Percentiles rank a stretch among this genome's conserved stretches.
Conservation (phyloP, 163 green algal species). For the Scenedesmus sp. region DNA sequence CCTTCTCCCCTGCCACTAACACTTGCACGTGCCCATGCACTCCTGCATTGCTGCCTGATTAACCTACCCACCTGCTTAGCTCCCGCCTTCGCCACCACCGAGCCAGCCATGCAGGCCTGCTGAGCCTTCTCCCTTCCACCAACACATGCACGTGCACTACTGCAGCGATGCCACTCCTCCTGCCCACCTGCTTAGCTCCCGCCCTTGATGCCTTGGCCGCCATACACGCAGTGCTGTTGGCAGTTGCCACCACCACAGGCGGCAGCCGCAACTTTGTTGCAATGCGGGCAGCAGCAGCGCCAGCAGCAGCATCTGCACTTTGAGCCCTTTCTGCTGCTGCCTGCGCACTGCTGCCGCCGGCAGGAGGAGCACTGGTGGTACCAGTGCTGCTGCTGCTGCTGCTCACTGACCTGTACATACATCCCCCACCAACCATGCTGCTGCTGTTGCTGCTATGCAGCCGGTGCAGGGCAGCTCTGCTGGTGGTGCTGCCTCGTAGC, state of each 20-base stretch:
- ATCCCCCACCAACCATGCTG: background rate
- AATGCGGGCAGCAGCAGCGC: background rate
- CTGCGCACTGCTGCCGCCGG: background rate
- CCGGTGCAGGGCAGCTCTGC: background rate
- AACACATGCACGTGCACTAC: background rate
- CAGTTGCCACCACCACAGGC: background rate
- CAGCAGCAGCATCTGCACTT: background rate
- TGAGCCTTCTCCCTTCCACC: background rate
- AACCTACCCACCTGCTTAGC: slow-evolving; percentile 4
- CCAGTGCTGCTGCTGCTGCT: slow-evolving; percentile 20
- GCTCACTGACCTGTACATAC: background rate
- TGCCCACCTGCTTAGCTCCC: background rate
- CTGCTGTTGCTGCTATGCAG: background rate
- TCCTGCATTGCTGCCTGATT: background rate
- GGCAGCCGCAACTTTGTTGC: slow-evolving; percentile 11
- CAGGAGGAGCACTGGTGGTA: background rate
- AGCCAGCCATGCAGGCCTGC: background rate
- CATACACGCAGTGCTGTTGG: too few species aligned
- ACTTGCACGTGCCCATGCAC: background rate
- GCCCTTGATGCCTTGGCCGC: background rate
- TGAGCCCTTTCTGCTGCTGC: background rate
- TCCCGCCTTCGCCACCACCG: background rate
- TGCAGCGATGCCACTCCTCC: too few species aligned
- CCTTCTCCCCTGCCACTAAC: background rate
- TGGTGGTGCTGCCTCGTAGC: background rate